phyloP scores from a whole-genome alignment of 345 rosid species.

The Camelina hispida region DNA sequence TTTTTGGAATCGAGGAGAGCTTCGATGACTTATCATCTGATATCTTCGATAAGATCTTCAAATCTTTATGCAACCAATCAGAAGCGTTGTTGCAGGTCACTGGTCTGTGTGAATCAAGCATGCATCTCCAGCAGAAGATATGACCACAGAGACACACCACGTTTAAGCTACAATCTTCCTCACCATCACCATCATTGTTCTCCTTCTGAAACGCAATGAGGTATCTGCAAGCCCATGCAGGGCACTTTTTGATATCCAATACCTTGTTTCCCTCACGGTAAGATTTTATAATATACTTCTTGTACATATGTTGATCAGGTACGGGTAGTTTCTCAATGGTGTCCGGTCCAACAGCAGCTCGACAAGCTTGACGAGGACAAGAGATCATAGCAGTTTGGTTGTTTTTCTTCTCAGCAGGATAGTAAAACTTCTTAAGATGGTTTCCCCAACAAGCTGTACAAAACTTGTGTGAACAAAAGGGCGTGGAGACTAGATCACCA shows the following conservation, averaged over 20 bases:
- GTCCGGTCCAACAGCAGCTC: conserved; percentile 29
- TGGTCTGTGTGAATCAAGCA: conserved; percentile 37
- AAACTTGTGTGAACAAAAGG: conserved; percentile 36
- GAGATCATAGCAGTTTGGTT: conserved; percentile 1
- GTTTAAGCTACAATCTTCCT: background rate
- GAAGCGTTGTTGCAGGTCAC: conserved; percentile 42
- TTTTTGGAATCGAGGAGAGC: no score
- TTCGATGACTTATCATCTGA: no score
- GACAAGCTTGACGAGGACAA: conserved; percentile 30
- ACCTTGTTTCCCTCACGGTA: conserved; percentile 7
- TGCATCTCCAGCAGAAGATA: conserved; percentile 37
- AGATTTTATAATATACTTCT: conserved; percentile 18
- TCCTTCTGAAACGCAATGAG: conserved; percentile 1
- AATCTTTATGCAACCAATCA: conserved; percentile 21
- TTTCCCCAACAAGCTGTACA: conserved; percentile 13
- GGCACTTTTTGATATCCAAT: conserved; percentile 25
- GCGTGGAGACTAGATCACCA: conserved; percentile 23
- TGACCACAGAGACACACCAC: conserved; percentile 40
- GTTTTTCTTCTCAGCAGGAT: background rate
- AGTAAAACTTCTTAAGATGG: conserved; percentile 4
- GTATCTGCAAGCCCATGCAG: conserved; percentile 20
- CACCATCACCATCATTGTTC: conserved; percentile 3
- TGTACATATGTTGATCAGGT: conserved; percentile 10
- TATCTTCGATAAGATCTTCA: no score
- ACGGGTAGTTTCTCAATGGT: conserved; percentile 28